Base-by-base conservation (phyloP, 352 stramenopile species). In the Elongisporangium undulatum region DNA sequence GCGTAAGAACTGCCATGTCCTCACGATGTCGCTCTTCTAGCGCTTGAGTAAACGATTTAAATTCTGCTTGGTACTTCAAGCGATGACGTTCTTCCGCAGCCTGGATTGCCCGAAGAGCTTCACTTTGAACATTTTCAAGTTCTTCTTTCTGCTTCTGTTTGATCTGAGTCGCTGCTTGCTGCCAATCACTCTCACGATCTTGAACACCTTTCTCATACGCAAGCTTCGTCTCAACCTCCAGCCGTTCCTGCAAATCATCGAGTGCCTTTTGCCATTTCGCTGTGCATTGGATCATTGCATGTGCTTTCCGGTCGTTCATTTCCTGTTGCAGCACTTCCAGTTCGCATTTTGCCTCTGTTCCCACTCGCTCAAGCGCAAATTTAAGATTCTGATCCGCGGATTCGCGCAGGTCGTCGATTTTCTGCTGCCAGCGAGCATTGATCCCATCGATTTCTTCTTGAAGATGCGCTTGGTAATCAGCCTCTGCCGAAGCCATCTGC, bases 111-210 rank as follows among this genome's bases (percentile, higher is more conserved):
- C 70, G 67, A 24, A 90, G n/a, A 9, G 78, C 80, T 48, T 90
- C 80, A 13, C 73, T 74, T 41, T 87, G 77, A 4, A 89, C 74
- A 22, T 57, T 71, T 15, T 77, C 67, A 12, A 93, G 64, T 58
- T 90, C 82, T 38, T 90, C 77, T 22, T 85, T 82, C 39, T 93
- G 84, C 34, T 80, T 78, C 16, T 75, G 72, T 55, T 93, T 93
- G 61, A 93, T 92, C 53, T 87, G 71, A 4, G 67, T 17, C 2
- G 84, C 84, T 3, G 84, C 84, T 49, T 86, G 74, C 55, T 92
- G 84, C 84, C 84, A 93, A 49, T 92, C 82, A 10, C 67, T 75
- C 57, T 93, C 84, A 1, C 84, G 82, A 63, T 93, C 84, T 41
- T 80, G 66, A 8, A 82, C n/a, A 0, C 84, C 84, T 61, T 69